Base-by-base conservation (phyloP, 352 stramenopile genomes). In the Pythium brachiatum region DNA sequence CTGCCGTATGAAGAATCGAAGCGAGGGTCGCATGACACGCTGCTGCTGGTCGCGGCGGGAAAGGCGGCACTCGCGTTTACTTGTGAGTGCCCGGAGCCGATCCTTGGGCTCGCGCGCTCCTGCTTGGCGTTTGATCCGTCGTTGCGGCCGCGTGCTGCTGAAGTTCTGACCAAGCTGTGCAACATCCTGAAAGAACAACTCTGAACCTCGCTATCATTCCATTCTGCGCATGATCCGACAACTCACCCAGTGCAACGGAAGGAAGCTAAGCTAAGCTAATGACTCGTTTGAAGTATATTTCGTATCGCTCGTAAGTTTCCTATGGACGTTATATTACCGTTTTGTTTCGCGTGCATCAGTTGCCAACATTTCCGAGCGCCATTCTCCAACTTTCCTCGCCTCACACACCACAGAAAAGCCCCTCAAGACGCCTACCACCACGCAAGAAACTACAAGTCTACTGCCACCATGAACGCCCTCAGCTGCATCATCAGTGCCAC, bases 111-210 rank as follows among this genome's bases (percentile, higher is more conserved):
- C 32, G 79, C 73, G 27, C 64, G 63, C 5, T 76, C 78, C 21
- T 92, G 83, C 64, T 27, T 90, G 44, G 62, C 69, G 3, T 90
- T 87, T 53, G 75, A 90, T 60, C 79, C 80, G 8, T 71, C 65
- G 3, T 57, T 85, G 6, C 80, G 83, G 50, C 83, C 80, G 32
- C 81, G 75, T 59, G 80, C 79, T 38, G 86, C 85, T 41, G 77
- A 89, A 50, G 74, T 92, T 25, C 84, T 76, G 16, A 88, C 88
- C 69, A 75, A 86, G 63, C 60, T 91, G 60, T 78, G 76, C 44
- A 87, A 86, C 53, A 89, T 91, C 63, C 76, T 89, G 64, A 85
- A 83, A 62, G 76, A 83, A 36, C 73, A 81, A 59, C 64, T 84
- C 32, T 86, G 23, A 32, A 34, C 9, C 29, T 34, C 9, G 29